Evolutionary conservation across 2,329 filamentous ascomycete species (phyloP), one percentile per base, ranked within the genome.

Genomic region (Fusarium chlamydosporum): DNA sequence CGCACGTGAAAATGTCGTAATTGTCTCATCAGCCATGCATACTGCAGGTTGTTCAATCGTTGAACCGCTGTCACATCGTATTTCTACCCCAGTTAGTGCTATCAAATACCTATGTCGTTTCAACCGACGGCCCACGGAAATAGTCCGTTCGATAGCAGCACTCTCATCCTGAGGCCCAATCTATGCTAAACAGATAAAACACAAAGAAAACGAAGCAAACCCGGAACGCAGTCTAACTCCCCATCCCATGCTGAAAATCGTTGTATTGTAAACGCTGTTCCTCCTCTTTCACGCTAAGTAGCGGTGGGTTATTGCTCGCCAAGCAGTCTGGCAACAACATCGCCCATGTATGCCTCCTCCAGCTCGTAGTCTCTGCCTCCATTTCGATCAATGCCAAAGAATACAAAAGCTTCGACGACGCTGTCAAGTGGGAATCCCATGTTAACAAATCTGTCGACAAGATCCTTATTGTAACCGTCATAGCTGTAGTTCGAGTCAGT

Each of bases 381-480:
- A 71, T 91, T 93, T 18, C 88, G 87, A 67, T 95, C 92, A 70
- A 97, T 94, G 7, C 92, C 92, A 9, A 96, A 90, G 64, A 87
- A 92, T 53, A 91, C 85, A 75, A 97, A 97, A 1, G 93, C 92
- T 11, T 91, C 87, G 0, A 97, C 93, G 2, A 98, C 93, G n/a
- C 87, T 85, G 48, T 94, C 92, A 3, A 97, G 86, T 58, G 93
- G 90, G 73, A 98, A 98, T 12, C 95, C 95, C 95, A 98, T 98
- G 73, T 84, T 87, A 16, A 92, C 89, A 73, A 98, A 98, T 6
- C 91, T 87, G 74, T 96, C 89, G 68, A 98, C 88, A 40, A 97
- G 84, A 33, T 91, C 86, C 75, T 90, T 91, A 80, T 94, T 94
- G 80, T 97, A 98, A 4, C 96, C 95, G 68, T 91, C 87, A 76